phyloP scores from a whole-genome alignment of 2,329 filamentous ascomycete species.

The Penicillium italicum region DNA sequence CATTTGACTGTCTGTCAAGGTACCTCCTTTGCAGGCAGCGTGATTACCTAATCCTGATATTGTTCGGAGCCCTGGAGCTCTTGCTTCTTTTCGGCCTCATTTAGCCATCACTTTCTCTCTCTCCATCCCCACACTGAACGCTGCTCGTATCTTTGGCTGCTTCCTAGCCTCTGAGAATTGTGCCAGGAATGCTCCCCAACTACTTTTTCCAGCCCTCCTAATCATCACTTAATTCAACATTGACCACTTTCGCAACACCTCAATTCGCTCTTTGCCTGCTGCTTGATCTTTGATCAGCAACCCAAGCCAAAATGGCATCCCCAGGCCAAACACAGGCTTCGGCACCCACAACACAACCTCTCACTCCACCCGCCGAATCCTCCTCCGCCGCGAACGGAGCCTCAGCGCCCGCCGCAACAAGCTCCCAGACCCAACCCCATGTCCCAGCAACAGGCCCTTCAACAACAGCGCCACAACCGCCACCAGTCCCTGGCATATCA shows the following conservation, averaged over 20 bases:
- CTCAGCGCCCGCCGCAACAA: slow-evolving; percentile 20
- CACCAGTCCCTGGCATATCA: slow-evolving; percentile 43
- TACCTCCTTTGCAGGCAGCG: neutral
- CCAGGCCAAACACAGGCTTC: slow-evolving; percentile 33
- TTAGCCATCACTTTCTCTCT: slow-evolving; percentile 3
- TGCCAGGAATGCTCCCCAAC: neutral
- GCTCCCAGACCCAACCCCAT: slow-evolving; percentile 15
- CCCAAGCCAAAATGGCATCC: slow-evolving; percentile 31
- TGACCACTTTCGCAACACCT: slow-evolving; percentile 5
- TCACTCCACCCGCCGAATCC: slow-evolving; percentile 45
- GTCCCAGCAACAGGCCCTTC: slow-evolving; percentile 20
- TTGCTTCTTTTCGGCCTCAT: slow-evolving; percentile 19
- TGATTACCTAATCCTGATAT: slow-evolving; percentile 16
- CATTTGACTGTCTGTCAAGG: neutral
- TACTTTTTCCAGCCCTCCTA: neutral
- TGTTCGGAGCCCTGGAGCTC: slow-evolving; percentile 13
- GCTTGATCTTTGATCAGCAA: neutral
- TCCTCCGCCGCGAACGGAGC: slow-evolving; percentile 21
- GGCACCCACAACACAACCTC: slow-evolving; percentile 35
- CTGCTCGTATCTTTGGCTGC: neutral
- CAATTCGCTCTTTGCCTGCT: slow-evolving; percentile 2
- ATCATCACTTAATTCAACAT: neutral
- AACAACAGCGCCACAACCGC: slow-evolving; percentile 29
- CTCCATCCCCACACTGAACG: slow-evolving; percentile 2
- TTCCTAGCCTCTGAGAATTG: neutral